Evolutionary conservation across 345 rosid species (phyloP), one percentile per base, ranked within the genome.

Genomic region (Eucalyptus regnans): DNA sequence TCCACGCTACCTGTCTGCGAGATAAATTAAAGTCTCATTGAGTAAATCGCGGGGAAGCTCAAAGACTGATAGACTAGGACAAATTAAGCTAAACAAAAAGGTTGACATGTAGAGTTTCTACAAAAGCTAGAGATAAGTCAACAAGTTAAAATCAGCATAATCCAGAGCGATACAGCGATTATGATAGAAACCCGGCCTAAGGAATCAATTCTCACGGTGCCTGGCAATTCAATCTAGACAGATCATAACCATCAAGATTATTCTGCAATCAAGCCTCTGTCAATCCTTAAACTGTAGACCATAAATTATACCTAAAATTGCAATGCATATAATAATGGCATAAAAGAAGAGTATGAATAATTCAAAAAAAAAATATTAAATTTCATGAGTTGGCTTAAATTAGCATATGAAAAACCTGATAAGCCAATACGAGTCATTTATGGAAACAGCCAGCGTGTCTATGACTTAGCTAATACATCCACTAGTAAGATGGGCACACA

Each of bases 1-100:
- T 97, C 97, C 90, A 96, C 93, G 91, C 99, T 96, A 85, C 96
- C 98, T 84, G 94, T 93, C 99, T 97, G 60, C 25, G 51, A 50
- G 87, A 51, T 33, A 33, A 88, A 7, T 23, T 29, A 22, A 43
- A 33, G 10, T 68, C 80, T 68, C 43, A 8, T 33, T 8, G 80
- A 43, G 44, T 33, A 66, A 66, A 66, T 33, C 23, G 1, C 1
- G 4, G 44, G 44, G 12, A 66, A 68, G 80, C 76, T 64, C 76
- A 64, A 64, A 64, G 76, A 64, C 37, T n/a, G 37, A 64, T n/a
- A n/a, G 37, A 64, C 3, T 15, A 64, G 37, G 76, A n/a, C 5
- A 64, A 64, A 64, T 64, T 64, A 3, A 64, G 76, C 76, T 64
- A n/a, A 64, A 64, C 18, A n/a, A n/a, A 64, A n/a, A 64, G 76